phyloP scores from a whole-genome alignment of 164 flowering plant genomes.

The Litsea cubeba region DNA sequence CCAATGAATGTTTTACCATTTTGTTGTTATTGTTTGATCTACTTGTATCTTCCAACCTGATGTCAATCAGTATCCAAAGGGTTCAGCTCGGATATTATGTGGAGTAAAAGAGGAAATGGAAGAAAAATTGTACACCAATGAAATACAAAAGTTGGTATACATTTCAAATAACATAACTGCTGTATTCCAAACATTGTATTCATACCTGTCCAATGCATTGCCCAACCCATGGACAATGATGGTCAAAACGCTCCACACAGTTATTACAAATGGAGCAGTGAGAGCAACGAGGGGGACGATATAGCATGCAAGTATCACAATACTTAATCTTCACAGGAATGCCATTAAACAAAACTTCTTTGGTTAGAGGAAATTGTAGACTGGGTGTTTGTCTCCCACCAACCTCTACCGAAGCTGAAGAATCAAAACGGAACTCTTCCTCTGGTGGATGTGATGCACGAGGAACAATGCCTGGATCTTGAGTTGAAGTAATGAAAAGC shows the following conservation, averaged over 20 bases:
- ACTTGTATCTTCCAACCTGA: too few relatives aligned
- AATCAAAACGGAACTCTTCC: constrained; percentile 62
- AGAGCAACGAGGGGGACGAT: constrained; percentile 93
- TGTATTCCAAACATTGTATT: background rate
- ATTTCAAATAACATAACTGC: constrained; percentile 7
- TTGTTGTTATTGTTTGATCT: too few relatives aligned
- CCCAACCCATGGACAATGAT: constrained; percentile 99
- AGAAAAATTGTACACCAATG: background rate
- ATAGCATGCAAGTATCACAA: constrained; percentile 97
- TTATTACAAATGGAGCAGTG: constrained; percentile 93
- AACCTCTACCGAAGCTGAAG: constrained; percentile 44
- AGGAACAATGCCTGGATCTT: constrained; percentile 86
- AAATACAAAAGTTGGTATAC: background rate
- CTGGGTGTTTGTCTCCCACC: constrained; percentile 78
- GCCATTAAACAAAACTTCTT: constrained; percentile 78
- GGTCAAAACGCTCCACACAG: constrained; percentile 94
- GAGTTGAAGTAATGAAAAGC: constrained; percentile 67
- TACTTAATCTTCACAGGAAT: constrained; percentile 71
- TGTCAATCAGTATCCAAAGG: too few relatives aligned
- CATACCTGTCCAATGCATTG: constrained; percentile 92
- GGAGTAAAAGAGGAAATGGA: background rate
- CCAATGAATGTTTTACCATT: too few relatives aligned
- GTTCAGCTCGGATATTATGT: too few relatives aligned
- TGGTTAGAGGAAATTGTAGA: constrained; percentile 67
- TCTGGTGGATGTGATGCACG: constrained; percentile 93